These are phyloP conservation scores for Macadamia integrifolia DNA, from an alignment of 164 flowering plant species.

Conservation along the genomic window DNA sequence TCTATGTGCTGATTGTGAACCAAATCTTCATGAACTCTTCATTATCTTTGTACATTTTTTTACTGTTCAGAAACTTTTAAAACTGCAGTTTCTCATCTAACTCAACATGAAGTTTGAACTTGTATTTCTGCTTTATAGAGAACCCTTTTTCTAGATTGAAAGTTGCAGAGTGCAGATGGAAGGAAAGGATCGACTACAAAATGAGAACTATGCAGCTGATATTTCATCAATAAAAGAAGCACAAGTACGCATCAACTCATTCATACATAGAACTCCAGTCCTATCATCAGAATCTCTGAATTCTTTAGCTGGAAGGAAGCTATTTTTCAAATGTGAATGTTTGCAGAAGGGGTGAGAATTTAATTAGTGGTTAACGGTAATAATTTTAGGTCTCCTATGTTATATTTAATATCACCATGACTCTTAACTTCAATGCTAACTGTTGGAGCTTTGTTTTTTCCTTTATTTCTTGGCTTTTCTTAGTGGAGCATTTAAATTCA, in stretches of 20 bases:
- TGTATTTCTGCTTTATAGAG: neutral
- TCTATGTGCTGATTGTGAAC: too few relatives aligned
- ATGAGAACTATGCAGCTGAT: slow-evolving; percentile 67
- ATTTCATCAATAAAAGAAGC: slow-evolving; percentile 71
- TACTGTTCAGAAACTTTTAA: too few relatives aligned
- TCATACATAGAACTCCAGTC: slow-evolving; percentile 67
- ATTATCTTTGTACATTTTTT: too few relatives aligned
- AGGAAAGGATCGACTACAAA: slow-evolving; percentile 7
- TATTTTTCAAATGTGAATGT: slow-evolving; percentile 82
- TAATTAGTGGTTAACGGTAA: slow-evolving; percentile 8
- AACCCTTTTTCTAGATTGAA: neutral
- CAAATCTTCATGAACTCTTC: too few relatives aligned
- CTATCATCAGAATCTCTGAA: slow-evolving; percentile 63
- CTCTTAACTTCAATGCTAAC: neutral
- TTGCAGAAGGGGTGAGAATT: slow-evolving; percentile 81
- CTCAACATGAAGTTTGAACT: neutral
- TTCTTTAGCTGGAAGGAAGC: slow-evolving; percentile 55
- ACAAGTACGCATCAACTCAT: slow-evolving; percentile 44
- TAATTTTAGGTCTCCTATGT: neutral
- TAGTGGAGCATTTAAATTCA: slow-evolving; percentile 89
- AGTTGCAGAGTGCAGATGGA: slow-evolving; percentile 26
- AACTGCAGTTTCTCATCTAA: too few relatives aligned
- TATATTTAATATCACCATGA: neutral
- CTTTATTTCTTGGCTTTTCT: slow-evolving; percentile 7
- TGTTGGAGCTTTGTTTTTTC: too few relatives aligned